Evolutionary conservation across 768 basidiomycete species (phyloP), one percentile per base, ranked within the genome.

Genomic region (Leccinum disarticulatum): DNA sequence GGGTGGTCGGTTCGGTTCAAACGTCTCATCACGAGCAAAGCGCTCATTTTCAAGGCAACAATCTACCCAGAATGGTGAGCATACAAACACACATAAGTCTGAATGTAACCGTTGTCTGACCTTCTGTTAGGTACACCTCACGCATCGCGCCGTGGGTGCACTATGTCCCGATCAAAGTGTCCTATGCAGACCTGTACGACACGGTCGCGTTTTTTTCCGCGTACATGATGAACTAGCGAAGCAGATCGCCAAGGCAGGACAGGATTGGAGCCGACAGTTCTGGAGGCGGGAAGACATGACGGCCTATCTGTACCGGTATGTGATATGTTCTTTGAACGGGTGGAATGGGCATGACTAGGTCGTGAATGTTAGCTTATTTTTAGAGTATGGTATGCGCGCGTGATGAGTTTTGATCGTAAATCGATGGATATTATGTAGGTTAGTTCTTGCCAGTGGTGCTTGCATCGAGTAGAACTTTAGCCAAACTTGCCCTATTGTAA

Each of bases 1-100:
- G 87, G 85, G 1, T 88, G 87, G 86, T 87, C 85, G 3, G 78
- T 83, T n/a, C 79, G 87, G 4, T 90, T 89, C 70, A 86, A 87
- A 61, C 76, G 86, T 4, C 74, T 89, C 2, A 77, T 89, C 4
- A 83, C 83, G 3, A 79, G 83, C 25, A 86, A 87, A 27, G 78
- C 87, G 0, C 73, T 87, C 15, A 75, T 89, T 6, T 83, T 90
- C 75, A 89, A 90, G 67, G 77, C 84, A 36, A 89, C 87, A 0
- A 80, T 89, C 61, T 89, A 86, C 66, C 87, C 87, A 0, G 89
- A 90, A 73, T 90, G 89, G 89, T 85, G 66, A 13, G 74, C 15
- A 17, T 6, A 27, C 6, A 13, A 13, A 1, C 3, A 10, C 13
- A 31, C 3, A 3, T 31, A 9, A 28, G 17, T 15, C 7, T 4